Evolutionary conservation across 2,329 filamentous ascomycete genomes (phyloP).

Genomic region (Triangularia setosa): DNA sequence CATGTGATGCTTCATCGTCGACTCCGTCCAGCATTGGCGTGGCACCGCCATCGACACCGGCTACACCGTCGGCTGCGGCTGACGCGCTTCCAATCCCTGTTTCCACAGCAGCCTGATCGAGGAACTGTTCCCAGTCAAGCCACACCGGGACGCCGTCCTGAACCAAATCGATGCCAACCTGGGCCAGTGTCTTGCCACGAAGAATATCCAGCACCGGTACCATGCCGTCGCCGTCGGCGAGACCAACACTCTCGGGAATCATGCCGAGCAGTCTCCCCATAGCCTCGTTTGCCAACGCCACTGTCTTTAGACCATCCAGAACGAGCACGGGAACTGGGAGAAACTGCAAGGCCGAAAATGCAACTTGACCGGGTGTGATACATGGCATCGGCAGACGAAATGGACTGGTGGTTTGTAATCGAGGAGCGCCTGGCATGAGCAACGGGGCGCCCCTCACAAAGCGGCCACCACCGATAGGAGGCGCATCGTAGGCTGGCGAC

Average conservation of each 20-base stretch:
- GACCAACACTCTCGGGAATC: constrained; percentile 39
- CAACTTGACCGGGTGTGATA: constrained; percentile 51
- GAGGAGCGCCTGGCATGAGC: constrained; percentile 1
- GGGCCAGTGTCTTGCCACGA: constrained; percentile 61
- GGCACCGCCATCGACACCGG: constrained; percentile 19
- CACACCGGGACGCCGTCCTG: constrained; percentile 61
- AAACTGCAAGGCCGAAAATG: constrained; percentile 68
- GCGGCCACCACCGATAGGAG: constrained; percentile 10
- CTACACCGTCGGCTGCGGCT: background rate
- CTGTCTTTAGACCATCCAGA: constrained; percentile 63
- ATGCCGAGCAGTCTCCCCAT: constrained; percentile 67
- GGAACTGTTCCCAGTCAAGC: constrained; percentile 56
- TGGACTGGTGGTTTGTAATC: constrained; percentile 29
- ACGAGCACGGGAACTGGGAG: constrained; percentile 69
- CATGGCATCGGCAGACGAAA: constrained; percentile 42
- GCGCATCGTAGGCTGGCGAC: background rate
- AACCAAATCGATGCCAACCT: constrained; percentile 70
- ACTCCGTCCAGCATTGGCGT: constrained; percentile 15
- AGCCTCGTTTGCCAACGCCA: constrained; percentile 71
- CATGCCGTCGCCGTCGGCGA: constrained; percentile 38
- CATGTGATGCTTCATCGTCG: constrained; percentile 26
- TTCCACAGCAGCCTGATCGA: constrained; percentile 50
- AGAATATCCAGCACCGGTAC: constrained; percentile 54
- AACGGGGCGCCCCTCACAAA: constrained; percentile 16
- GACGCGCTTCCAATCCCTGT: constrained; percentile 30